These are phyloP conservation scores for Tolypocladium guangdongense DNA, from an alignment of 2,329 filamentous ascomycete species.

Conservation along the genomic window DNA sequence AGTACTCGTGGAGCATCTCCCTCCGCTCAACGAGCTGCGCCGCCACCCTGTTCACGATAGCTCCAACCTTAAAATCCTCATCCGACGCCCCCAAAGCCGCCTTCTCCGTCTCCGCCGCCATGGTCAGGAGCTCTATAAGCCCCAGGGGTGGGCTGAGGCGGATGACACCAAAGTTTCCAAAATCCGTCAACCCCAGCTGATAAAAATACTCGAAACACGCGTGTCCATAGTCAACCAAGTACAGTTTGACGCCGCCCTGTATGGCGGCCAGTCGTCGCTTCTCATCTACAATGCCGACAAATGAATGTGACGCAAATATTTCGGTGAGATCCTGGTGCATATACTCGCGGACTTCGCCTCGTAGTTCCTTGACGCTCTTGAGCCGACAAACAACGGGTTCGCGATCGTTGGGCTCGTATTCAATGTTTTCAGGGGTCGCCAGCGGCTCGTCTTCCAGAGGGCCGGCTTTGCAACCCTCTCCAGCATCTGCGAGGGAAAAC, in stretches of 20 bases:
- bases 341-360: conserved; percentile 65
- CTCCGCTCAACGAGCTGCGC: conserved; percentile 61
- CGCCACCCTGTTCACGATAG: conserved; percentile 55
- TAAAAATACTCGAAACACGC: conserved; percentile 87
- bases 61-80: conserved; percentile 52
- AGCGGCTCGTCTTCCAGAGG: conserved; percentile 22
- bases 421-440: conserved; percentile 36
- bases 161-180: conserved; percentile 85
- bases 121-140: conserved; percentile 56
- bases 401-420: conserved; percentile 64
- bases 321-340: conserved; percentile 84
- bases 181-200: conserved; percentile 87
- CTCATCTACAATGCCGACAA: conserved; percentile 87
- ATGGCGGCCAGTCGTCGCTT: conserved; percentile 80
- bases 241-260: conserved; percentile 85
- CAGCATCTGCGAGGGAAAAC: conserved; percentile 49
- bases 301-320: conserved; percentile 77
- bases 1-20: conserved; percentile 89
- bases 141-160: conserved; percentile 67
- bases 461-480: conserved; percentile 9
- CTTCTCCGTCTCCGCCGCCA: conserved; percentile 65
- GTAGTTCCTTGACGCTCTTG: conserved; percentile 75
- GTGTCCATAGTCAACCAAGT: conserved; percentile 86
- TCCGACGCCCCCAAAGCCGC: conserved; percentile 27
- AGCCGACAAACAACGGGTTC: conserved; percentile 62